Evolutionary conservation across 495 filamentous ascomycete species (phyloP).

Genomic region (Coniosporium apollinis): DNA sequence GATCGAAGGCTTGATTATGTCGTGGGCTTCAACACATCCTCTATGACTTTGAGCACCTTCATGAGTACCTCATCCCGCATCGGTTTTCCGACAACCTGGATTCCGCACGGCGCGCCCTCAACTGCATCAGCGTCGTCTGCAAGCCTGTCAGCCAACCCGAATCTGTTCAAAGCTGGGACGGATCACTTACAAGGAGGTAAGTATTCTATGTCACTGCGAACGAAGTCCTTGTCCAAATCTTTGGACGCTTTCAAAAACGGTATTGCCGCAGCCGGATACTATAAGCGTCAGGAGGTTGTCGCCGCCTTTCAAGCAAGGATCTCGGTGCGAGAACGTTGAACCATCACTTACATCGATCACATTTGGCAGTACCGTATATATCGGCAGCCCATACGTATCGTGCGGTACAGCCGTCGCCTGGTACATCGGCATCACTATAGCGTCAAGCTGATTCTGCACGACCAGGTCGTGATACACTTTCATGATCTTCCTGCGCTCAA

Average conservation of each 20-base stretch:
- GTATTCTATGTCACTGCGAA: constrained; percentile 9
- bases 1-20: no score
- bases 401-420: constrained; percentile 31
- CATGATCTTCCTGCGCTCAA: constrained; percentile 12
- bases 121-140: constrained; percentile 12
- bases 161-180: no score
- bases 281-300: no score
- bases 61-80: constrained; percentile 22
- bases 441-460: constrained; percentile 26
- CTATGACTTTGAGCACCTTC: no score
- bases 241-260: constrained; percentile 17
- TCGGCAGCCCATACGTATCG: constrained; percentile 30
- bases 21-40: no score
- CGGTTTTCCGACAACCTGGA: constrained; percentile 19
- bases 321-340: neutral
- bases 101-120: constrained; percentile 15
- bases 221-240: constrained; percentile 13
- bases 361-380: constrained; percentile 34
- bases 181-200: constrained; percentile 15
- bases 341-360: constrained; percentile 31
- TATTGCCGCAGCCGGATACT: constrained; percentile 19
- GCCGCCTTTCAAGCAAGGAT: neutral
- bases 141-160: no score
- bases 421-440: constrained; percentile 28
- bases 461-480: constrained; percentile 21